phyloP scores from a whole-genome alignment of 2,329 filamentous ascomycete species.

The Aspergillus japonicus region DNA sequence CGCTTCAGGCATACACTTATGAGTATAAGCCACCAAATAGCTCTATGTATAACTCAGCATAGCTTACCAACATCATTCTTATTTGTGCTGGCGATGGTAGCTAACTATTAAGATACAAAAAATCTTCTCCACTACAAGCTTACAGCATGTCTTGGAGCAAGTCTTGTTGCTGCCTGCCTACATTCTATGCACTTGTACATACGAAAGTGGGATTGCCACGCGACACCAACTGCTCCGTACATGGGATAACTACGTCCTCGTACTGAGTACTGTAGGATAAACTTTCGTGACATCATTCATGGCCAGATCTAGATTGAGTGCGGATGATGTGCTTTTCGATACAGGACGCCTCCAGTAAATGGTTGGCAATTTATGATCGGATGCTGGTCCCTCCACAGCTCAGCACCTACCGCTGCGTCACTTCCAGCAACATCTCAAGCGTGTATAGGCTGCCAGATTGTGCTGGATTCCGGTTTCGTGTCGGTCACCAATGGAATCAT shows the following conservation, averaged over 20 bases:
- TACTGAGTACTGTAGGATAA: not conserved
- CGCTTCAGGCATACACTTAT: not conserved
- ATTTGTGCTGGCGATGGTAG: not conserved
- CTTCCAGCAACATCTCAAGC: not conserved
- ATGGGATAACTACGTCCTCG: not conserved
- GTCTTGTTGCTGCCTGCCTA: not conserved
- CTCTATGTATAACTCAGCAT: too few relatives aligned
- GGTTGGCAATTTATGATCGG: not conserved
- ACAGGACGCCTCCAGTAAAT: not conserved
- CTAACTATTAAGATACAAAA: not conserved
- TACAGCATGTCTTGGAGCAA: not conserved
- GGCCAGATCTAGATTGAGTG: not conserved
- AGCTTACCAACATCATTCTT: not conserved
- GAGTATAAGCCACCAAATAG: not conserved
- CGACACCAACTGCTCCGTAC: not conserved
- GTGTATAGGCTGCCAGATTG: not conserved
- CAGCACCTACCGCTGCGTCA: not conserved
- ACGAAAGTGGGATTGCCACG: not conserved
- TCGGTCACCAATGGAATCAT: not conserved
- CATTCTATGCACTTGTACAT: not conserved
- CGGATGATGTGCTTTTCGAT: not conserved
- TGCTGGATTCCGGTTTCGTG: not conserved
- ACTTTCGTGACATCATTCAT: not conserved
- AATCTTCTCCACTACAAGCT: not conserved
- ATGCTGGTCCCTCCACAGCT: not conserved